Conservation (phyloP, 1,139 yeast species). For the Saccharomycopsis hybrid region DNA sequence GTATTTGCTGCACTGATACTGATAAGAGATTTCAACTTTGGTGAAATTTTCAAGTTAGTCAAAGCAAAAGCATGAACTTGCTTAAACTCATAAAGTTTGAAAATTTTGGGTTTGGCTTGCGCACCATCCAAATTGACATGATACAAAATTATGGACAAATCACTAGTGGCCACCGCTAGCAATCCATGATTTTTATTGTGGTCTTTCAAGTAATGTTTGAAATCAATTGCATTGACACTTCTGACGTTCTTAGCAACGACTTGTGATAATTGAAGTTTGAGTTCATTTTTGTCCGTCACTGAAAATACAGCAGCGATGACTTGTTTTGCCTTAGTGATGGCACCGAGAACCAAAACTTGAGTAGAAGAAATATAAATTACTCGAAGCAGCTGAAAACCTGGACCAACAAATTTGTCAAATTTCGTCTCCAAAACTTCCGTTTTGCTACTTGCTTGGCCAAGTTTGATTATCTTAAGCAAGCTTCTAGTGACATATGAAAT, state of each 20-base stretch:
- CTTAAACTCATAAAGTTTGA: constrained; percentile 10
- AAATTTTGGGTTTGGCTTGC: constrained; percentile 5
- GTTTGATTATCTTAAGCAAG: not conserved
- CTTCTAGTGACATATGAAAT: constrained; percentile 3
- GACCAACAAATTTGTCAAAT: not conserved
- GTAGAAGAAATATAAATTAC: constrained; percentile 4
- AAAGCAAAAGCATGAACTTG: constrained; percentile 19
- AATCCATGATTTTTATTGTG: constrained; percentile 5
- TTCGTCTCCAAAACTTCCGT: not conserved
- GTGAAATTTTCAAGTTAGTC: constrained; percentile 18
- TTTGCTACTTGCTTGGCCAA: not conserved
- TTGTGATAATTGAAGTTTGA: constrained; percentile 3
- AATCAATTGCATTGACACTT: constrained; percentile 17
- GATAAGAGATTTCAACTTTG: constrained; percentile 7
- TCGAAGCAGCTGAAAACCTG: constrained; percentile 1
- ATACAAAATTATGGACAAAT: constrained; percentile 12
- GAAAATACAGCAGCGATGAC: constrained; percentile 9
- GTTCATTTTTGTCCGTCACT: not conserved
- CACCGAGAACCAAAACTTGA: constrained; percentile 13
- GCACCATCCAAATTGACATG: constrained; percentile 7
- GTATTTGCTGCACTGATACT: constrained; percentile 17
- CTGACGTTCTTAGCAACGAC: constrained; percentile 7
- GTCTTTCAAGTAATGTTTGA: not conserved
- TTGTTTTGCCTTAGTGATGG: constrained; percentile 5
- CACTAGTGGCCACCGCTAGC: constrained; percentile 17